Evolutionary conservation across 169 alveolate species (phyloP).

Genomic region (Plasmodium knowlesi): DNA sequence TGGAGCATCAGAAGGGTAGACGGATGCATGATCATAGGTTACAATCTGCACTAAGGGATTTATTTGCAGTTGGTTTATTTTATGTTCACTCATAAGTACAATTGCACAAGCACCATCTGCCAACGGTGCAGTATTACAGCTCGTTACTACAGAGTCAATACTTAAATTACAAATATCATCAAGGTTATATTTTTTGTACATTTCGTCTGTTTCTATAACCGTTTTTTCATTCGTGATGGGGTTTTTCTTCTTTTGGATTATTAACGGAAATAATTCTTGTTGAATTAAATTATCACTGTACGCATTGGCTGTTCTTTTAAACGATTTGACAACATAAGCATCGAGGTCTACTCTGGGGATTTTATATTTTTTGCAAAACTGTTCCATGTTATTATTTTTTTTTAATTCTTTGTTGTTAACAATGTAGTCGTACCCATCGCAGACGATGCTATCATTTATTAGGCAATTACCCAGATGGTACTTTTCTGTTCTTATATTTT

Average conservation of each 20-base stretch:
- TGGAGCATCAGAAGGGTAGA: conserved; percentile 70
- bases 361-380: conserved; percentile 67
- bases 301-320: conserved; percentile 77
- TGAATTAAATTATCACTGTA: conserved; percentile 82
- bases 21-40: conserved; percentile 75
- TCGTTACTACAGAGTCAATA: conserved; percentile 41
- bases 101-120: conserved; percentile 73
- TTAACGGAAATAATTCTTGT: conserved; percentile 78
- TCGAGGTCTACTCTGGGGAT: conserved; percentile 78
- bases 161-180: conserved; percentile 73
- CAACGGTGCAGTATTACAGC: conserved; percentile 62
- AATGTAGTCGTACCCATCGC: conserved; percentile 75
- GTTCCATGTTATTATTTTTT: conserved; percentile 54
- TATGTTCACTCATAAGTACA: conserved; percentile 66
- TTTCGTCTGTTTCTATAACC: conserved; percentile 37
- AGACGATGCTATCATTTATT: conserved; percentile 74
- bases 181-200: conserved; percentile 28
- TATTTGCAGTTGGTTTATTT: conserved; percentile 43
- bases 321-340: conserved; percentile 77
- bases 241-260: conserved; percentile 64
- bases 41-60: conserved; percentile 76
- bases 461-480: conserved; percentile 77
- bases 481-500: conserved; percentile 76
- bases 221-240: background rate
- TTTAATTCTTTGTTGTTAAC: conserved; percentile 47